Evolutionary conservation across 73 alveolate genomes (phyloP).

Genomic region (Paramecium caudatum): DNA sequence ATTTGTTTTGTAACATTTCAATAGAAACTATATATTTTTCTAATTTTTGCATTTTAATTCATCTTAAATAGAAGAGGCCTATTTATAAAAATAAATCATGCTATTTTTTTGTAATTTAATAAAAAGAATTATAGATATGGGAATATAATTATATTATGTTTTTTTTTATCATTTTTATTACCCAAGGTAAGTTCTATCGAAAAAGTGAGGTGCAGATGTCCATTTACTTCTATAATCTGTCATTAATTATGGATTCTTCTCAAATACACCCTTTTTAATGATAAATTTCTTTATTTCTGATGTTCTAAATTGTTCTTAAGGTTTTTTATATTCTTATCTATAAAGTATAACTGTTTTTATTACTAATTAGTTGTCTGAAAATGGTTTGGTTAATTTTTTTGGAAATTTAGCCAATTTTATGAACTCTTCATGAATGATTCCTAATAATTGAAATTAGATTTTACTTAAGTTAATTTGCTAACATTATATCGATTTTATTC

Average conservation of each 20-base stretch:
- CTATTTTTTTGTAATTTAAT: too few relatives aligned
- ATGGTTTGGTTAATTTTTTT: conserved; percentile 55
- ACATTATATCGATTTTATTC: conserved; percentile 62
- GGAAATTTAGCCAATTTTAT: conserved; percentile 71
- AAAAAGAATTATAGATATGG: too few relatives aligned
- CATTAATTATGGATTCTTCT: conserved; percentile 70
- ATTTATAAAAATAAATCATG: too few relatives aligned
- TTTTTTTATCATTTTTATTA: conserved; percentile 47
- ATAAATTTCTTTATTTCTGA: conserved; percentile 67
- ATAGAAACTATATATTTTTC: too few relatives aligned
- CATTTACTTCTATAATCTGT: conserved; percentile 67
- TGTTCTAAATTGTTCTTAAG: conserved; percentile 52
- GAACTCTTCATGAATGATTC: conserved; percentile 56
- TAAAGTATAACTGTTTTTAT: neutral
- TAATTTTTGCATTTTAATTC: too few relatives aligned
- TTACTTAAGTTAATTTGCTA: conserved; percentile 64
- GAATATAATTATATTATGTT: too few relatives aligned
- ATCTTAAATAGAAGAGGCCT: too few relatives aligned
- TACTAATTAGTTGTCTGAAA: conserved; percentile 56
- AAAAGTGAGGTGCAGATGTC: conserved; percentile 73
- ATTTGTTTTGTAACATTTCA: too few relatives aligned
- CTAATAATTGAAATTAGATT: conserved; percentile 12
- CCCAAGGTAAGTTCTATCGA: conserved; percentile 74
- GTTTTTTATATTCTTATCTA: conserved; percentile 73
- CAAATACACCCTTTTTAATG: conserved; percentile 63